Conservation (phyloP, 495 filamentous ascomycete species). For the Glarea lozoyensis region DNA sequence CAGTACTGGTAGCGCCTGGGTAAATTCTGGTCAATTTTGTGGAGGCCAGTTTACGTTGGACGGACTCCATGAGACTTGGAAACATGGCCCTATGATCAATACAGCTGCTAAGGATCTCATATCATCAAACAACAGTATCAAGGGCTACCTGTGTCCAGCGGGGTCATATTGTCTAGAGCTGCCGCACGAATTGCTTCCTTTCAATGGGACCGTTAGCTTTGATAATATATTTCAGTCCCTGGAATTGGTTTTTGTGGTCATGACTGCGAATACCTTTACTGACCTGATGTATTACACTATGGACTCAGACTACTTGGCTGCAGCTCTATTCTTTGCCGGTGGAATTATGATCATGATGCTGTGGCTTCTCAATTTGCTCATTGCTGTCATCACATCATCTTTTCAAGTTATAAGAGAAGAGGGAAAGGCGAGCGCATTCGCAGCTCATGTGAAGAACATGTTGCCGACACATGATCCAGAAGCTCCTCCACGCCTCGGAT, state of each 20-base stretch:
- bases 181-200: conserved; percentile 50
- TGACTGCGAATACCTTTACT: conserved; percentile 95
- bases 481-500: conserved; percentile 38
- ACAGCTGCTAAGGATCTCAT: neutral
- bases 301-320: conserved; percentile 80
- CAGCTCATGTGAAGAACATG: conserved; percentile 53
- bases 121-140: conserved; percentile 41
- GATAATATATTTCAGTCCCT: conserved; percentile 89
- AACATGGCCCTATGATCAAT: conserved; percentile 1
- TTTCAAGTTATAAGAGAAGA: conserved; percentile 98
- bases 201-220: conserved; percentile 81
- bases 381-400: conserved; percentile 96
- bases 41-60: conserved; percentile 64
- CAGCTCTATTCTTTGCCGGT: conserved; percentile 75
- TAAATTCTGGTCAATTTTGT: conserved; percentile 64
- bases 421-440: conserved; percentile 88
- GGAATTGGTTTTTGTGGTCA: conserved; percentile 95
- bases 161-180: conserved; percentile 77
- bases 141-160: conserved; percentile 85
- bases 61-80: conserved; percentile 54
- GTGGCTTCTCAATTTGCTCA: conserved; percentile 93
- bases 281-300: conserved; percentile 90
- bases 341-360: conserved; percentile 90
- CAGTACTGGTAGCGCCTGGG: conserved; percentile 29
- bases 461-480: conserved; percentile 32